These are phyloP conservation scores for Silene conica DNA, from an alignment of 148 eudicot species.

Conservation along the genomic window DNA sequence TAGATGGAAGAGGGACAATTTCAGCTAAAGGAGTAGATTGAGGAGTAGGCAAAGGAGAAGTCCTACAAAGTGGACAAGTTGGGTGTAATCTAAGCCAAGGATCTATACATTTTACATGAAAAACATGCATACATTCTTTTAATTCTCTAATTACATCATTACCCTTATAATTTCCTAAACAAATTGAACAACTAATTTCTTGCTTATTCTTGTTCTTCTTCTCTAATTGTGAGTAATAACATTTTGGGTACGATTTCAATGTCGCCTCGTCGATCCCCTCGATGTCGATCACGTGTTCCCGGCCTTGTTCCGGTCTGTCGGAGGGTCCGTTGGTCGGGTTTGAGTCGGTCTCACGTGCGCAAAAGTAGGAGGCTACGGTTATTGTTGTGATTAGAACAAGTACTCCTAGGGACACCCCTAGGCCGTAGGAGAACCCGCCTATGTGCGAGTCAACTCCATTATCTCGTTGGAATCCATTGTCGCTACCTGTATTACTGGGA, in stretches of 20 bases:
- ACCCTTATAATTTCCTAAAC: constrained; percentile 65
- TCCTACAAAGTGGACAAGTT: constrained; percentile 82
- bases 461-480: constrained; percentile 34
- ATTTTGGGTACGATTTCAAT: constrained; percentile 58
- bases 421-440: constrained; percentile 76
- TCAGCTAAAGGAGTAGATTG: constrained; percentile 73
- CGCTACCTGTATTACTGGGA: not conserved
- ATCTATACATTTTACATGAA: constrained; percentile 80
- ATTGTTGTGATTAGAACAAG: constrained; percentile 77
- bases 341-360: constrained; percentile 43
- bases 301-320: not conserved
- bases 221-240: constrained; percentile 40
- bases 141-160: constrained; percentile 54
- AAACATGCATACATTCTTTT: constrained; percentile 74
- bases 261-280: constrained; percentile 71
- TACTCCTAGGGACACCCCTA: constrained; percentile 78
- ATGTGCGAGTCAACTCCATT: constrained; percentile 22
- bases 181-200: constrained; percentile 65
- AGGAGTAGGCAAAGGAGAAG: constrained; percentile 81
- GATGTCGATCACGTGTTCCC: constrained; percentile 8
- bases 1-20: constrained; percentile 54
- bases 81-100: constrained; percentile 80
- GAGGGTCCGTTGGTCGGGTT: not conserved
- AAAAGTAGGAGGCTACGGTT: constrained; percentile 76
- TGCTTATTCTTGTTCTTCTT: not conserved